Evolutionary conservation across 768 basidiomycete genomes (phyloP), one percentile per base, ranked within the genome.

Genomic region (Amanita pseudoporphyria): DNA sequence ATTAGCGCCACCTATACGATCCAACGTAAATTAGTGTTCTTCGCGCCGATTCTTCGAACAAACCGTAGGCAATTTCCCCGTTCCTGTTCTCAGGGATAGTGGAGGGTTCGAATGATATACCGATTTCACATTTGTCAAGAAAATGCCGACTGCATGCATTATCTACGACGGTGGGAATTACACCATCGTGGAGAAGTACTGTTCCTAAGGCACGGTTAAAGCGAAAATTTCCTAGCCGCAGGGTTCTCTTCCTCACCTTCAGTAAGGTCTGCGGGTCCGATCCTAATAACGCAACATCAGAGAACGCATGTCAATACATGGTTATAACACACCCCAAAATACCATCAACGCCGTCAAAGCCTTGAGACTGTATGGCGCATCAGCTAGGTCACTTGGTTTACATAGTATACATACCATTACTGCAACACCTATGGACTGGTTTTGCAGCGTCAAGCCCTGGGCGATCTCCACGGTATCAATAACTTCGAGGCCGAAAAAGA

Each of bases 391-490:
- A 28, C 16, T 24, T 19, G 4, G 12, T 12, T n/a, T 13, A 7
- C 16, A 42, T 33, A 22, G 28, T 39, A 1, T 14, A 6, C 24
- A 7, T 32, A 66, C 67, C 0, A 19, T 58, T 3, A 66, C 60
- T 14, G 83, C 81, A 44, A 79, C 81, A 56, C 83, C 83, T 45
- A 86, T 82, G 9, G 80, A 82, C 57, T 86, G 46, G 5, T 22
- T 18, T 12, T 64, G 49, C 45, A 86, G 74, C 42, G 69, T 67
- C 21, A 83, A 71, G 22, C 70, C 71, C 18, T 60, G 45, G 12
- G 71, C 69, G 47, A 87, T 64, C 1, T 73, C 70, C 36, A 87
- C 78, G 2, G 65, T 67, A 60, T 85, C 69, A 57, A 64, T 76
- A 56, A 73, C 71, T 47, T 62, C 69, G 22, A 73, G 72, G 72